Evolutionary conservation across 495 filamentous ascomycete species (phyloP).

Genomic region (Pyrenula aspistea): DNA sequence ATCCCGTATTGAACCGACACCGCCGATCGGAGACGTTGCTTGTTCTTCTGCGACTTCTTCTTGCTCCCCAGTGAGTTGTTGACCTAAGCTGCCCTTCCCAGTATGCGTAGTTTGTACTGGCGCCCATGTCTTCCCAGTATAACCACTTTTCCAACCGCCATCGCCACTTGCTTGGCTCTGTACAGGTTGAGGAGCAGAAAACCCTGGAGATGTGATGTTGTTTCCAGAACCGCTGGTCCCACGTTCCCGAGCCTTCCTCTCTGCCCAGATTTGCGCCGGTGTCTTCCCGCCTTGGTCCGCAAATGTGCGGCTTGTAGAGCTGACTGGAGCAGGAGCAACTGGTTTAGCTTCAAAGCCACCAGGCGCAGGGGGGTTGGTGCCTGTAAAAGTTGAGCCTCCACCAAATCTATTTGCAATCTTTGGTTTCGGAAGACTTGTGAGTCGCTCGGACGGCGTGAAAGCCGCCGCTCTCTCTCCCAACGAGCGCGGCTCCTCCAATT

Average conservation of each 20-base stretch:
- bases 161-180: slow-evolving; percentile 55
- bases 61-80: slow-evolving; percentile 47
- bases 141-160: slow-evolving; percentile 78
- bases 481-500: slow-evolving; percentile 32
- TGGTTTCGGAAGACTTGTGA: slow-evolving; percentile 84
- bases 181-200: slow-evolving; percentile 32
- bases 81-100: slow-evolving; percentile 46
- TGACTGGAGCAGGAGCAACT: slow-evolving; percentile 46
- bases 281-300: slow-evolving; percentile 93
- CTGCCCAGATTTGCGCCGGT: slow-evolving; percentile 91
- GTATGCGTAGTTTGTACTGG: slow-evolving; percentile 63
- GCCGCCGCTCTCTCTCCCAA: slow-evolving; percentile 56
- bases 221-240: slow-evolving; percentile 35
- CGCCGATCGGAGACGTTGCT: slow-evolving; percentile 39
- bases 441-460: slow-evolving; percentile 60
- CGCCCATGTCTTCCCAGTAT: slow-evolving; percentile 78
- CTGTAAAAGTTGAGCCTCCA: slow-evolving; percentile 53
- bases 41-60: slow-evolving; percentile 32
- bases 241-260: slow-evolving; percentile 79
- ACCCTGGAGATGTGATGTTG: slow-evolving; percentile 14
- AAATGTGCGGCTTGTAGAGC: slow-evolving; percentile 79
- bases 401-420: slow-evolving; percentile 86
- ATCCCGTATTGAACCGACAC: slow-evolving; percentile 60
- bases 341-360: slow-evolving; percentile 42
- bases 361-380: slow-evolving; percentile 81